Base-by-base conservation (phyloP, 192 early-diverging fungal species). In the Podila minutissima region DNA sequence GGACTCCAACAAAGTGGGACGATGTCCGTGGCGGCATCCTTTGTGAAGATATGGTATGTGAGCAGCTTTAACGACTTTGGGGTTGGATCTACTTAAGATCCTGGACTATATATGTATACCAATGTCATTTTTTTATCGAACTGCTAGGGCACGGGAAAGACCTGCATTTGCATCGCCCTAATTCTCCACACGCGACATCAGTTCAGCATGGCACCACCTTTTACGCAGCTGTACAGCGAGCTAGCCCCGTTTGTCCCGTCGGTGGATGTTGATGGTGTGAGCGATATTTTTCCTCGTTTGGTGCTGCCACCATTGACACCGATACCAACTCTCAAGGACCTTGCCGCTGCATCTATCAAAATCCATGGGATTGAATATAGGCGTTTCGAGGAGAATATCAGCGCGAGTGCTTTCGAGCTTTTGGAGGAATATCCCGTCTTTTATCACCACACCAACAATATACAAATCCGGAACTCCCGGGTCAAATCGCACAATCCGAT, bases 41-140 rank as follows among this genome's bases (percentile, higher is more conserved):
- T 50, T 94, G 92, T 77, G 95, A 95, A 71, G 94, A 95, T 32
- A 96, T 96, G 95, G 86, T 83, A 77, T 57, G 28, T 19, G 6
- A 19, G 57, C 3, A 46, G 0, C 12, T 3, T 22, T 28, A 15
- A 0, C 3, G 15, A 33, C 6, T 4, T 33, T n/a, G 17, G 6
- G 28, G 19, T 68, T 38, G 37, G 4, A 26, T 10, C 53, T 29
- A 48, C 12, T 7, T 5, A n/a, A 35, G 19, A 20, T 11, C 29
- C 1, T 29, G 29, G 11, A 20, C 20, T 4, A 7, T 26, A 13
- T 1, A 24, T 50, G 48, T 32, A 7, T 6, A 33, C 3, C 6
- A 33, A 33, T 3, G 12, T 20, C 41, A 28, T 62, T 68, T 49
- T 32, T 26, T n/a, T n/a, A 31, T 63, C 32, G 3, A 24, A 13